A percentile compares a stretch with the other conserved stretches of the same genome.
These are phyloP conservation scores for Pugionium cornutum DNA, from an alignment of 345 rosid species.

Conservation along the genomic window DNA sequence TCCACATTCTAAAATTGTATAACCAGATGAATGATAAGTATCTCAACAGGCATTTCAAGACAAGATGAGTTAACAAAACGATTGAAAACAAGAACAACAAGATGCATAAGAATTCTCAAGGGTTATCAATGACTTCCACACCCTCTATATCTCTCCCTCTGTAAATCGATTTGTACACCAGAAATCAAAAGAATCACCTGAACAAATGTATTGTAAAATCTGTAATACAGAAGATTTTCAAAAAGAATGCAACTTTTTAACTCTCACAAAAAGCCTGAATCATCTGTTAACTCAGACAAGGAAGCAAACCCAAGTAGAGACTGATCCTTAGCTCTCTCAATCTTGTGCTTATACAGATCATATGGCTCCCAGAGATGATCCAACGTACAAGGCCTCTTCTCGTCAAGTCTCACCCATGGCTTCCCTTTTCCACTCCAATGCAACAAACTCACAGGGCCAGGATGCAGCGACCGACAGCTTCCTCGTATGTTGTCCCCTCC, in stretches of 20 bases:
- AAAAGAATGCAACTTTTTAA: conserved; percentile 18
- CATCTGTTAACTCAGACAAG: conserved; percentile 36
- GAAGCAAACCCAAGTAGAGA: conserved; percentile 40
- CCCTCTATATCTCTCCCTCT: conserved; percentile 25
- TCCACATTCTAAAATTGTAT: no score
- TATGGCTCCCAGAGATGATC: conserved; percentile 88
- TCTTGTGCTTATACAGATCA: conserved; percentile 56
- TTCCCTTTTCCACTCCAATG: conserved; percentile 99
- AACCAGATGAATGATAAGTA: no score
- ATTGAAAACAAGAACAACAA: conserved; percentile 15
- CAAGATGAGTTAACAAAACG: conserved; percentile 4
- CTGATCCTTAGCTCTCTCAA: conserved; percentile 41
- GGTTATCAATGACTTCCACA: conserved; percentile 27
- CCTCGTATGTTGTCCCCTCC: conserved; percentile 94
- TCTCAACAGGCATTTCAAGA: conserved; percentile 5
- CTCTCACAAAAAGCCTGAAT: conserved; percentile 42
- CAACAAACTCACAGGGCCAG: conserved; percentile 88
- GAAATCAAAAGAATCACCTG: conserved; percentile 38
- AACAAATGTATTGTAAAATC: conserved; percentile 20
- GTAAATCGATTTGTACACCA: conserved; percentile 37
- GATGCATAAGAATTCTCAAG: conserved; percentile 26
- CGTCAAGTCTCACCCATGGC: conserved; percentile 91
- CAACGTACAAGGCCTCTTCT: conserved; percentile 63
- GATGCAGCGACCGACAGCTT: conserved; percentile 76
- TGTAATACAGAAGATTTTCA: conserved; percentile 10